A percentile compares a stretch with the other conserved stretches of the same genome.
Evolutionary conservation across 352 stramenopile genomes (phyloP).

Genomic region (Globisporangium okanoganense): DNA sequence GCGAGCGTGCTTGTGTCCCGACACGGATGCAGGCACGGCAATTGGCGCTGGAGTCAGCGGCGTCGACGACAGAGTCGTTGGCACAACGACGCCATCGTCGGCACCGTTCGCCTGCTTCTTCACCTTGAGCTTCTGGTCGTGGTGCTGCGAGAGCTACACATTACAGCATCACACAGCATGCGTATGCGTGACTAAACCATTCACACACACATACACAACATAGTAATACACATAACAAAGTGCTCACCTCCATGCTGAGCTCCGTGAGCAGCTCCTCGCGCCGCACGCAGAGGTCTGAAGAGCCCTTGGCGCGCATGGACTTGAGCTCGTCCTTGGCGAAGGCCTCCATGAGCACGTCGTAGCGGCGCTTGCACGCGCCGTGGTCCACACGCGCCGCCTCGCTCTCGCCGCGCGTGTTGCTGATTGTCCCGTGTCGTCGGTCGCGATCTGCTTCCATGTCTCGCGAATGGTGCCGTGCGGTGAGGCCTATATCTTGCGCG

Average conservation of each 20-base stretch:
- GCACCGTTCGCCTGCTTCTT: slow-evolving; percentile 6
- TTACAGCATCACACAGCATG: background rate
- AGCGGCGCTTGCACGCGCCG: slow-evolving; percentile 13
- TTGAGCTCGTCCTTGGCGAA: slow-evolving; percentile 17
- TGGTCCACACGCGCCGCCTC: slow-evolving; percentile 16
- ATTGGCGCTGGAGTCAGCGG: background rate
- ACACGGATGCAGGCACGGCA: background rate
- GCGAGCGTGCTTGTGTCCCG: background rate
- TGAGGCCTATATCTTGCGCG: slow-evolving; percentile 6
- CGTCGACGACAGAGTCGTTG: background rate
- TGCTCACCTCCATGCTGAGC: slow-evolving; percentile 9
- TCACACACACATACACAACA: background rate
- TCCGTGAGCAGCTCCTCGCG: slow-evolving; percentile 16
- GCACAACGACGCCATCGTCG: background rate
- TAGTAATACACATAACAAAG: background rate
- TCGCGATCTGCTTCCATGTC: slow-evolving; percentile 15
- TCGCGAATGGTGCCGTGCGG: slow-evolving; percentile 16
- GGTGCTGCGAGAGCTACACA: slow-evolving; percentile 11
- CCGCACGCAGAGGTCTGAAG: slow-evolving; percentile 10
- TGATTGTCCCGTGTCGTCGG: slow-evolving; percentile 7
- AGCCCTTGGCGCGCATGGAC: slow-evolving; percentile 17
- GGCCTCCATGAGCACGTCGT: slow-evolving; percentile 15
- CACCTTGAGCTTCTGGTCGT: slow-evolving; percentile 13
- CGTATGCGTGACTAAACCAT: background rate
- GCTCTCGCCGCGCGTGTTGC: slow-evolving; percentile 8